phyloP scores from a whole-genome alignment of 2,329 filamentous ascomycete genomes.

The Lanzia echinophila region DNA sequence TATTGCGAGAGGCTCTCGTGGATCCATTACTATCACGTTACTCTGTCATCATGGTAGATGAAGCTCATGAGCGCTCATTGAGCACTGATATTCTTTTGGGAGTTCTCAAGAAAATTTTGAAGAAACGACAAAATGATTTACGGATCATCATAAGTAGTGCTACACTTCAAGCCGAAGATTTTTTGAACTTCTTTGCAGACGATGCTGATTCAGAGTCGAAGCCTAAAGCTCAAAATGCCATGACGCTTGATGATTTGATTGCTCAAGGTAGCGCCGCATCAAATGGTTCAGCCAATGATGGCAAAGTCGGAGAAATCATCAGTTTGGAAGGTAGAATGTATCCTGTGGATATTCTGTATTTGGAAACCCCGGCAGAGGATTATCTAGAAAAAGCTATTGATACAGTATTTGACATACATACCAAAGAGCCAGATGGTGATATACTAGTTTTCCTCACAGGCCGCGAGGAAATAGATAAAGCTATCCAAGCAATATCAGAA shows the following conservation, averaged over 20 bases:
- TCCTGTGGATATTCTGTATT: conserved; percentile 79
- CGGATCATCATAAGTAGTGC: conserved; percentile 90
- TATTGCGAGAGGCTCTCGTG: conserved; percentile 86
- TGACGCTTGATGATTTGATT: conserved; percentile 28
- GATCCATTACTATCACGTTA: conserved; percentile 88
- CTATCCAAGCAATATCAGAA: conserved; percentile 73
- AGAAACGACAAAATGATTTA: conserved; percentile 65
- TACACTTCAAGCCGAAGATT: conserved; percentile 83
- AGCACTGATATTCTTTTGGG: conserved; percentile 89
- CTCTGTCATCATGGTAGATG: conserved; percentile 95
- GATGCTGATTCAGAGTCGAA: conserved; percentile 30
- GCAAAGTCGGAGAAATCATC: conserved; percentile 58
- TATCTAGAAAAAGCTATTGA: conserved; percentile 80
- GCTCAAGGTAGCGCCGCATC: conserved; percentile 19
- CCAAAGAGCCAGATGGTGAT: conserved; percentile 72
- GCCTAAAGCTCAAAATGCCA: conserved; percentile 33
- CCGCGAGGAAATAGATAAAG: conserved; percentile 82
- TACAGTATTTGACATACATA: conserved; percentile 82
- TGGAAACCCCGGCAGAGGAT: conserved; percentile 71
- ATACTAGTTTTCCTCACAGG: conserved; percentile 89
- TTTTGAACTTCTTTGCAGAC: conserved; percentile 66
- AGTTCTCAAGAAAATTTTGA: conserved; percentile 82
- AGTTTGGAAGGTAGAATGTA: conserved; percentile 83
- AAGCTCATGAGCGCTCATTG: conserved; percentile 89
- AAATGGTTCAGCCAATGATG: conserved; percentile 21